Evolutionary conservation across 352 stramenopile species (phyloP).

Genomic region (Globisporangium acanthophoron): DNA sequence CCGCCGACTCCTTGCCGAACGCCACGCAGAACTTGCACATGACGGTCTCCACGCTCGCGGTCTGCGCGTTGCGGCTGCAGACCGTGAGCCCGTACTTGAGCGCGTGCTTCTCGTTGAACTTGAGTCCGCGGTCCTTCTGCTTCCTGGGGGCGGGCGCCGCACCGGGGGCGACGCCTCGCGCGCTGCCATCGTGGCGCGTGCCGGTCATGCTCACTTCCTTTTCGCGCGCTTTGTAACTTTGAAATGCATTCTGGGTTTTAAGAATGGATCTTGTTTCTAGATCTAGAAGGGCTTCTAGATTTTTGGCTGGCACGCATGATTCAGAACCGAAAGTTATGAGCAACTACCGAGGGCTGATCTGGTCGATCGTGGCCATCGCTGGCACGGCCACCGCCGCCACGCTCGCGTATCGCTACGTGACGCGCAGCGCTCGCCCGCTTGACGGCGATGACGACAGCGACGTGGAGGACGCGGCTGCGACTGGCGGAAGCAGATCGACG

Average conservation of each 20-base stretch:
- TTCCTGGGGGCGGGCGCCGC: slow-evolving; percentile 23
- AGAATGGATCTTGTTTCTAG: no score
- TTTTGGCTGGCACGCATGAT: background rate
- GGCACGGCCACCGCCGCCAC: slow-evolving; percentile 55
- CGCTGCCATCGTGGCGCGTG: slow-evolving; percentile 9
- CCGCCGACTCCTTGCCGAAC: slow-evolving; percentile 55
- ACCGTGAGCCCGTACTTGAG: slow-evolving; percentile 67
- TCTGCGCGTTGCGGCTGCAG: slow-evolving; percentile 48
- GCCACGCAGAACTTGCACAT: slow-evolving; percentile 78
- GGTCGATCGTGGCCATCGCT: slow-evolving; percentile 58
- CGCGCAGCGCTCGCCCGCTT: slow-evolving; percentile 23
- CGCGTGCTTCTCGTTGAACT: slow-evolving; percentile 67
- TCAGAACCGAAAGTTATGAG: slow-evolving; percentile 13
- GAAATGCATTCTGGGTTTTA: background rate
- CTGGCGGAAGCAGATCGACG: background rate
- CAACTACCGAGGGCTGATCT: slow-evolving; percentile 52
- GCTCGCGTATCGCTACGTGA: slow-evolving; percentile 61
- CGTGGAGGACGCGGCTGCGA: slow-evolving; percentile 11
- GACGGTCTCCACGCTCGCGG: slow-evolving; percentile 45
- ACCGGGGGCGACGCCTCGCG: background rate
- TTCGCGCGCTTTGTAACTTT: no score
- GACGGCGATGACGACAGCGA: slow-evolving; percentile 22
- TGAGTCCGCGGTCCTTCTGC: slow-evolving; percentile 50
- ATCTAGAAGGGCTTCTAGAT: background rate
- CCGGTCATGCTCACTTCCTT: slow-evolving; percentile 15